Base-by-base conservation (phyloP, 305 asterid genomes). In the Nicotiana rustica region DNA sequence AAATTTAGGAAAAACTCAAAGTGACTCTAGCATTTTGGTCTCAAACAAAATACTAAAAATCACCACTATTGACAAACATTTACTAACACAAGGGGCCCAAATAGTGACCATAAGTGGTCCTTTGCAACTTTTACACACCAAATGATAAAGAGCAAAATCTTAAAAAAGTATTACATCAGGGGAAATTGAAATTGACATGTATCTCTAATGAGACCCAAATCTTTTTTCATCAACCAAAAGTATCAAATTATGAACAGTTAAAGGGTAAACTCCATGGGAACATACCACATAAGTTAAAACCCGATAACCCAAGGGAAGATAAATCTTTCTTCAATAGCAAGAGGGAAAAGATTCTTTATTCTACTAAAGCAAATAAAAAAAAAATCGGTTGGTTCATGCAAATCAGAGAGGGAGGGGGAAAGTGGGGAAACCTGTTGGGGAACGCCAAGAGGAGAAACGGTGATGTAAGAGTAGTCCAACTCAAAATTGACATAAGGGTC, bases 391-490 rank as follows among this genome's bases (percentile, higher is more conserved):
- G 31, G 18, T 1, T n/a, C 7, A 36, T n/a, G 33, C 18, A 80
- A 33, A 60, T 5, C 19, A 70, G 4, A 59, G 44, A 17, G 1
- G 47, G 41, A 6, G 52, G 14, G 29, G 33, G 52, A 18, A 67
- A 9, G 6, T 13, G 35, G 19, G 29, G n/a, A 81, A n/a, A 96
- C 99, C 98, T 91, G 98, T 81, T 96, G 99, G 77, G 98, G 95
- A 86, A 92, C 92, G 25, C 99, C 98, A 15, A 94, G 94, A 15
- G 99, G 99, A 70, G 97, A 93, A 80, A 87, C 97, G 55, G 93
- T 93, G 62, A 90, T 88, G 86, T 94, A 96, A 6, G 98, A 88
- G 81, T 89, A 64, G 66, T 89, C 98, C 85, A 96, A 89, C 19
- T 90, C 89, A 82, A 85, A 89, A 88, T 81, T 82, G 52, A 88